Evolutionary conservation across 2,329 filamentous ascomycete species (phyloP), one percentile per base, ranked within the genome.

Genomic region (Sarocladiaceae sp.): DNA sequence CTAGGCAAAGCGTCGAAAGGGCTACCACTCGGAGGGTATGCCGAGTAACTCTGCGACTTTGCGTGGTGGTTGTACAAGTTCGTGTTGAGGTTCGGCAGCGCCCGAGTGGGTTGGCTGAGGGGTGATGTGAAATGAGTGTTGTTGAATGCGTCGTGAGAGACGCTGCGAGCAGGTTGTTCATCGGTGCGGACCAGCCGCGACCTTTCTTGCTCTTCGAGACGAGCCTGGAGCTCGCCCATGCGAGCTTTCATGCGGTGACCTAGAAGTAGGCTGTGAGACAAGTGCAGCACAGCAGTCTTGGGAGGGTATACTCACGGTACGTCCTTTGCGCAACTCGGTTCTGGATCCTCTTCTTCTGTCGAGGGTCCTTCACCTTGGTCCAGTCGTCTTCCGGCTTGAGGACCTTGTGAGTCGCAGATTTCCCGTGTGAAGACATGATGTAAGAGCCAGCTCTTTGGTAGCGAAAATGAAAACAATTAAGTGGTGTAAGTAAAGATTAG

Each of bases 301-400:
- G n/a, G 23, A 23, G 7, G n/a, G 20, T 19, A 21, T 10, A 42
- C 42, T 33, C 50, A 62, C 59, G 58, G 34, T 62, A 62, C 24
- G 57, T 56, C 33, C 58, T 50, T 39, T 60, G 58, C 1, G 58
- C 58, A 7, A 60, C 56, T 11, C 58, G 46, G 41, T 60, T 60
- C 45, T 60, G 58, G 4, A 60, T 58, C 27, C 56, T 53, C 51
- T 60, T 60, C 52, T 60, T 60, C 47, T 58, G 53, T 43, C 54
- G 56, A 42, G 53, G 56, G 21, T 58, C 55, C 23, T 55, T 52
- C 34, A 58, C 55, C 3, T 51, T 50, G 2, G 56, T 58, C 56
- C 56, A 58, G 49, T 58, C 56, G 34, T 58, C 56, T 35, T 57
- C 56, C n/a, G 37, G 37, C 23, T 29, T 41, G 4, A 41, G 21